phyloP scores from a whole-genome alignment of 2,329 filamentous ascomycete genomes.

The Pleomassaria siparia region DNA sequence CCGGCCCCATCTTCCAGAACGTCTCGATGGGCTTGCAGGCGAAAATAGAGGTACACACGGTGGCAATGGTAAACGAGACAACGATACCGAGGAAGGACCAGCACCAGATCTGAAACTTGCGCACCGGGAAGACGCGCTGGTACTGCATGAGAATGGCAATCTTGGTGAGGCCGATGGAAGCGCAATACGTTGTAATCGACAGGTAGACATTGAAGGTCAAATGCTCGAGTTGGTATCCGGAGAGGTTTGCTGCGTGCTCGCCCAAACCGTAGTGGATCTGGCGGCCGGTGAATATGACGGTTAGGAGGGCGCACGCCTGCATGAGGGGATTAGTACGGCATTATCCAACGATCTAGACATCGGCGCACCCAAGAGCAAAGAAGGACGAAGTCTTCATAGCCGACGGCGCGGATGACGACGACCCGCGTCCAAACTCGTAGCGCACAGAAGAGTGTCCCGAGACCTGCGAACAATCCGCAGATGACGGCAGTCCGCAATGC shows the following conservation, averaged over 20 bases:
- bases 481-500: slow-evolving; percentile 6
- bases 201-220: slow-evolving; percentile 11
- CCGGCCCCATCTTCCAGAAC: slow-evolving; percentile 27
- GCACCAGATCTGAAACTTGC: slow-evolving; percentile 24
- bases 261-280: slow-evolving; percentile 8
- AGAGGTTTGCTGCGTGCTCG: background rate
- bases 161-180: slow-evolving; percentile 29
- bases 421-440: slow-evolving; percentile 15
- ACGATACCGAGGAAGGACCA: slow-evolving; percentile 27
- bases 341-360: background rate
- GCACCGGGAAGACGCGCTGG: slow-evolving; percentile 33
- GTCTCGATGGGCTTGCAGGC: slow-evolving; percentile 29
- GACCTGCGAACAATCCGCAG: slow-evolving; percentile 5
- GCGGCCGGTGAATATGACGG: slow-evolving; percentile 8
- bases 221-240: background rate
- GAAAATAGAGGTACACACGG: slow-evolving; percentile 31
- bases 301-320: slow-evolving; percentile 6
- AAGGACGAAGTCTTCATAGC: slow-evolving; percentile 11
- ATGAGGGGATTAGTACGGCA: background rate
- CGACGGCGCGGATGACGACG: slow-evolving; percentile 9
- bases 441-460: slow-evolving; percentile 10
- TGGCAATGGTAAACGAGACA: slow-evolving; percentile 26
- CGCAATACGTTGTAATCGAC: slow-evolving; percentile 11
- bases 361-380: slow-evolving; percentile 14
- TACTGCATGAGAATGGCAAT: slow-evolving; percentile 38